Base-by-base conservation (phyloP, 2,329 filamentous ascomycete genomes). In the Neospermospora avenae region DNA sequence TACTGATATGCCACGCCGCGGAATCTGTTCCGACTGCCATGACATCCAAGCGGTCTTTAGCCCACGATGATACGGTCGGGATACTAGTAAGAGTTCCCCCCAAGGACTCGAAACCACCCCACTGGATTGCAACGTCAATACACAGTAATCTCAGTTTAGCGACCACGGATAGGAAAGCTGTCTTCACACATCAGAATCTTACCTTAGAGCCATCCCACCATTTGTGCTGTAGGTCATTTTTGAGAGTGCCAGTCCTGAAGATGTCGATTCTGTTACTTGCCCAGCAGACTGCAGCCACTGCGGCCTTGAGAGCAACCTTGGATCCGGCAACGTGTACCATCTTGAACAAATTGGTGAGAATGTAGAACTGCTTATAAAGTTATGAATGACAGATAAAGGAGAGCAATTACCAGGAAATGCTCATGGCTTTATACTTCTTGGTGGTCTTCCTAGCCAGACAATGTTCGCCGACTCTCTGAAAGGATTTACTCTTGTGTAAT, bases 101-200 rank as follows among this genome's bases (percentile, higher is more conserved):
- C n/a, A 63, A 39, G 2, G 58, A 61, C 20, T 63, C 61, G 18
- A 46, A 52, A 7, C 57, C 60, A 44, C 57, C 57, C 57, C 57
- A 59, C 57, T 58, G n/a, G 13, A 25, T 10, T 16, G n/a, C 1
- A 11, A 31, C 3, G 7, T 44, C 16, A 44, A 18, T 11, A 20
- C n/a, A n/a, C n/a, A n/a, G n/a, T n/a, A n/a, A n/a, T n/a, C n/a
- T n/a, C n/a, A n/a, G n/a, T n/a, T n/a, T n/a, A n/a, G n/a, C n/a
- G n/a, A n/a, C n/a, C n/a, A n/a, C n/a, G n/a, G n/a, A n/a, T n/a
- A n/a, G n/a, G n/a, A n/a, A n/a, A n/a, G n/a, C n/a, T n/a, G n/a
- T n/a, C n/a, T n/a, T n/a, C n/a, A n/a, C n/a, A n/a, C n/a, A n/a
- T n/a, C n/a, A n/a, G 6, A 31, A 22, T 46, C 37, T 34, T 20